These are phyloP conservation scores for Penicillium sp. DNA, from an alignment of 2,329 filamentous ascomycete genomes.

Conservation along the genomic window DNA sequence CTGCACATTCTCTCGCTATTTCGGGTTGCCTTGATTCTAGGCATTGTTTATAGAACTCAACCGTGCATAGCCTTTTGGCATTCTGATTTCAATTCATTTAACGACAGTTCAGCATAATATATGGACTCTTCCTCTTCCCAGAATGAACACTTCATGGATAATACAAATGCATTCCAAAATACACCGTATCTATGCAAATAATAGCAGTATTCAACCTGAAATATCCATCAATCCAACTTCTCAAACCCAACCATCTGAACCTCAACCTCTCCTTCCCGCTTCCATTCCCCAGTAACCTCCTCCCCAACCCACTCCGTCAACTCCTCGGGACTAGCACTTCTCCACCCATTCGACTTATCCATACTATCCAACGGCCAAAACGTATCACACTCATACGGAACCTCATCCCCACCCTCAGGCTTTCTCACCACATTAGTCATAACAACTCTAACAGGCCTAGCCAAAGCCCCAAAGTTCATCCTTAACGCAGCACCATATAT, in stretches of 20 bases:
- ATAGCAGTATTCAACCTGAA: background rate
- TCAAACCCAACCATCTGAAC: slow-evolving; percentile 52
- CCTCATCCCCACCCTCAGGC: slow-evolving; percentile 17
- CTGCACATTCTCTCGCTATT: background rate
- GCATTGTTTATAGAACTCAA: background rate
- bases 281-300: slow-evolving; percentile 42
- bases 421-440: slow-evolving; percentile 42
- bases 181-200: background rate
- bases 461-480: slow-evolving; percentile 7
- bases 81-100: background rate
- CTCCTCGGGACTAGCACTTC: slow-evolving; percentile 34
- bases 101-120: background rate
- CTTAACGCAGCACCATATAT: slow-evolving; percentile 74
- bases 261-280: slow-evolving; percentile 51
- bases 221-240: background rate
- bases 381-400: slow-evolving; percentile 49
- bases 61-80: background rate
- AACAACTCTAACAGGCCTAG: slow-evolving; percentile 34
- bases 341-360: slow-evolving; percentile 31
- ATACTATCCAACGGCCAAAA: slow-evolving; percentile 47
- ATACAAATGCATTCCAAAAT: background rate
- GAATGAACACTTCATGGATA: background rate
- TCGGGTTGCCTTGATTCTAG: background rate
- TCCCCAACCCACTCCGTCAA: slow-evolving; percentile 46
- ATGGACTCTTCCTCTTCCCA: background rate